Base-by-base conservation (phyloP, 2,329 filamentous ascomycete genomes). In the Chlorencoelia australis region DNA sequence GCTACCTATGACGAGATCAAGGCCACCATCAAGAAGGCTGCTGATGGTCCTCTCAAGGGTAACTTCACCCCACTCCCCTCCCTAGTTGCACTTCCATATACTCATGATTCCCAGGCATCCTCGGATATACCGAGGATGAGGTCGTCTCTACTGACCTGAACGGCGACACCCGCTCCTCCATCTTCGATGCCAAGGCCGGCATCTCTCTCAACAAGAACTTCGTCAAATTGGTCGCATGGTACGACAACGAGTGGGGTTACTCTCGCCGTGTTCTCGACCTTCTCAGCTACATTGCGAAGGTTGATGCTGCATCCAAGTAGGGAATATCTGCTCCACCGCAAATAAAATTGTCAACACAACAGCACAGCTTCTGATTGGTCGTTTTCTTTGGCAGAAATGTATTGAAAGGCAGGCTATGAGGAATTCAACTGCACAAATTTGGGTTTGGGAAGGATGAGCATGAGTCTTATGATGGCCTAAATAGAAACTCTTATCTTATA, bases 161-260 rank as follows among this genome's bases (percentile, higher is more conserved):
- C 71, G 91, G 91, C 66, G 83, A 96, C 74, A 75, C 71, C 63
- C 68, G 79, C 78, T 95, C 88, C 52, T 95, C 88, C 71, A 94
- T 96, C 77, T 95, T 98, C 68, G 91, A 98, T 65, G 88, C 87
- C 66, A 94, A 94, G 82, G 91, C 91, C 45, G 91, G 91, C 76
- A 96, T 98, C 69, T 83, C 88, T 52, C 82, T 98, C 57, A 98
- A 96, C 79, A 68, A 87, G 60, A 88, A 95, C 80, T 96, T 96
- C 66, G 79, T 94, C 76, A 98, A 98, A 83, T 77, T 98, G 9
- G 82, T 55, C 17, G 80, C 80, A 58, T 96, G 89, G 91, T 94
- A 94, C 71, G 87, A 94, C 76, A 96, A 96, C 76, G 89, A 96
- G 79, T 95, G 88, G 87, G 91, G 88, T 61, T 96, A 98, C 82